Conservation (phyloP, 1,284 basidiomycete species). For the Polyporus tsugae region DNA sequence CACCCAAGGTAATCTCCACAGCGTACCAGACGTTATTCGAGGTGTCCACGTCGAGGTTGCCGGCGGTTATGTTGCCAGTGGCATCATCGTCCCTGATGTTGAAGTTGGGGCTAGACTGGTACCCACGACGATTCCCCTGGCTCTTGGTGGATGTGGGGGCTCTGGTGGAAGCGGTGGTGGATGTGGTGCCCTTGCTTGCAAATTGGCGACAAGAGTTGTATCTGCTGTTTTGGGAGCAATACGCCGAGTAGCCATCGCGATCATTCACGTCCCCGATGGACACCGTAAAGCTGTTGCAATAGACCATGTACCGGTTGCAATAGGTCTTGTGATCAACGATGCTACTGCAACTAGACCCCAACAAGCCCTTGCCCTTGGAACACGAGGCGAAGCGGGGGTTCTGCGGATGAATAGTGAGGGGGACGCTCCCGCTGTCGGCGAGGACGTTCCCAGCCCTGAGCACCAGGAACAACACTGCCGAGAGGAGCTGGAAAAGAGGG, state of each 20-base stretch:
- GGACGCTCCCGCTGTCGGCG: background rate
- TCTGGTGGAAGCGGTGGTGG: background rate
- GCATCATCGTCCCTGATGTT: background rate
- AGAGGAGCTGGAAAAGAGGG: background rate
- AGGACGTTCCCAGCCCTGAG: background rate
- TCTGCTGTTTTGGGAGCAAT: background rate
- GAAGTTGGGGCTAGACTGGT: background rate
- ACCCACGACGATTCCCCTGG: background rate
- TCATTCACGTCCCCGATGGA: background rate
- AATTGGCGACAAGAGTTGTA: background rate
- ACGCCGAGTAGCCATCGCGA: background rate
- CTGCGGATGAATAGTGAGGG: background rate
- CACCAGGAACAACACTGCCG: background rate
- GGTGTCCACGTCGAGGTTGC: constrained; percentile 13
- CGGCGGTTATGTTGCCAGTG: background rate
- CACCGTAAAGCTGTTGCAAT: background rate
- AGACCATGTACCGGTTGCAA: background rate
- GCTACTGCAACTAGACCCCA: background rate
- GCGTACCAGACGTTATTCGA: constrained; percentile 14
- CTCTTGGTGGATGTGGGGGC: background rate
- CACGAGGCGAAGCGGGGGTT: background rate
- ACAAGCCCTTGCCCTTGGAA: background rate
- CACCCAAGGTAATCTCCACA: constrained; percentile 24
- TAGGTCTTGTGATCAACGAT: background rate
- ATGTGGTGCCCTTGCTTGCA: background rate